Percentiles rank a stretch among this genome's conserved stretches.
phyloP scores from a whole-genome alignment of 2,329 filamentous ascomycete species.

The Diplodia mutila region DNA sequence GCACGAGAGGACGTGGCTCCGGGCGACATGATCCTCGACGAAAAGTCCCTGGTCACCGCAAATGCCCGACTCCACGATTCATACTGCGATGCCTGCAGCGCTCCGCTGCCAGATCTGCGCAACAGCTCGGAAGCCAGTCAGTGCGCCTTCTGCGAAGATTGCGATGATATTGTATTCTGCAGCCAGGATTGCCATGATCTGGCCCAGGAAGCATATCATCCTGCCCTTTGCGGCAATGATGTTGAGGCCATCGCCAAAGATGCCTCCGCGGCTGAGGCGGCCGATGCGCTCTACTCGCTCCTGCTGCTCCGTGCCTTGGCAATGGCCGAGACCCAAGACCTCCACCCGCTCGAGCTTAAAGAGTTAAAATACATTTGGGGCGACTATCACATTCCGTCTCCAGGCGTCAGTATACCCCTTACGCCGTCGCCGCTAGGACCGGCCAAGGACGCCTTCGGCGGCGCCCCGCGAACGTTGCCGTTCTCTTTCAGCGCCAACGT shows the following conservation, averaged over 20 bases:
- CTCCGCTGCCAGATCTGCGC: conserved; percentile 60
- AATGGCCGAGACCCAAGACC: conserved; percentile 62
- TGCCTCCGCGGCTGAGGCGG: conserved; percentile 60
- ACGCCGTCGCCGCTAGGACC: conserved; percentile 25
- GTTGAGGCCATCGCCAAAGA: conserved; percentile 63
- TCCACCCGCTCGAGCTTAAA: conserved; percentile 62
- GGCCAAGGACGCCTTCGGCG: conserved; percentile 31
- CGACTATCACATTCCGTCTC: conserved; percentile 51
- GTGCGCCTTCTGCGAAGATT: conserved; percentile 57
- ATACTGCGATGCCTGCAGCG: conserved; percentile 87
- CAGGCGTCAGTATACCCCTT: background rate
- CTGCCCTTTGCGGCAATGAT: conserved; percentile 59
- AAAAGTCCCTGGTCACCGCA: conserved; percentile 85
- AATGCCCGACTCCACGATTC: conserved; percentile 86
- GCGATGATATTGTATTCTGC: conserved; percentile 65
- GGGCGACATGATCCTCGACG: conserved; percentile 75
- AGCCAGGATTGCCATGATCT: conserved; percentile 58
- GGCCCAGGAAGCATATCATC: conserved; percentile 62
- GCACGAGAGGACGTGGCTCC: conserved; percentile 78
- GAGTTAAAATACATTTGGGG: conserved; percentile 69
- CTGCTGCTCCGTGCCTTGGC: conserved; percentile 63
- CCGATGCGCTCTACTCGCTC: conserved; percentile 63
- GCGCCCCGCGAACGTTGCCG: conserved; percentile 64
- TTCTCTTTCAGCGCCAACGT: conserved; percentile 80
- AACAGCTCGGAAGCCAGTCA: conserved; percentile 24